A percentile compares a stretch with the other conserved stretches of the same genome.
These are phyloP conservation scores for Peronospora destructor DNA, from an alignment of 352 stramenopile genomes.

Conservation along the genomic window DNA sequence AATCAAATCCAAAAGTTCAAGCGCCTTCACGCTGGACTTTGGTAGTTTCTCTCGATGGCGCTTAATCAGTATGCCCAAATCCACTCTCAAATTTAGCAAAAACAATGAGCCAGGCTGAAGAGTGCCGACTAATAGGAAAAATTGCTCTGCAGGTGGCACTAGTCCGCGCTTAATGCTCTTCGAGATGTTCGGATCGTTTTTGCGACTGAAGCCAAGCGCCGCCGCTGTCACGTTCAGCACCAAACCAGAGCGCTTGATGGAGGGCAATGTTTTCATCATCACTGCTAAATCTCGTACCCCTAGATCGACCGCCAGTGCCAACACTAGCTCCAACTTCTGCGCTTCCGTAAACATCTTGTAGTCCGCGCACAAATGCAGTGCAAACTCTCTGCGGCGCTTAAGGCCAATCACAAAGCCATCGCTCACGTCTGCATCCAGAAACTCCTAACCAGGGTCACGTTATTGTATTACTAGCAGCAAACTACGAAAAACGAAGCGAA, in stretches of 20 bases:
- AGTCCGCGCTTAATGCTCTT: conserved; percentile 83
- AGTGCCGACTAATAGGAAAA: conserved; percentile 68
- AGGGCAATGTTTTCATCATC: conserved; percentile 78
- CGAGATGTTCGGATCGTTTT: conserved; percentile 76
- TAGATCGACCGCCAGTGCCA: conserved; percentile 72
- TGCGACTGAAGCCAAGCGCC: conserved; percentile 67
- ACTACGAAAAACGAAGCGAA: neutral
- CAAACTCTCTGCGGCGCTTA: conserved; percentile 74
- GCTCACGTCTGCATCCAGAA: conserved; percentile 57
- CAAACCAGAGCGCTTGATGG: conserved; percentile 65
- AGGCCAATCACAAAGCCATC: conserved; percentile 81
- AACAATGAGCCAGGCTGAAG: conserved; percentile 70
- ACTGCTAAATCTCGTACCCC: conserved; percentile 71
- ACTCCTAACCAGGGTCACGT: conserved; percentile 21
- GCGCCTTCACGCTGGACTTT: conserved; percentile 44
- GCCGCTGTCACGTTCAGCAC: conserved; percentile 76
- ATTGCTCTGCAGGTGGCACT: conserved; percentile 71
- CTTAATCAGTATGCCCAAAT: conserved; percentile 48
- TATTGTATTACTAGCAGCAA: neutral
- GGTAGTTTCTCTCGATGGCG: conserved; percentile 44
- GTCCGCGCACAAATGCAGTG: conserved; percentile 59
- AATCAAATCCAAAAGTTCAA: conserved; percentile 75
- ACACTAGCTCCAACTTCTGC: conserved; percentile 72
- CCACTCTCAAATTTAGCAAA: conserved; percentile 57
- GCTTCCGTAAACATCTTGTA: conserved; percentile 72